Evolutionary conservation across 2,329 filamentous ascomycete species (phyloP).

Genomic region (Diaporthe sp.): DNA sequence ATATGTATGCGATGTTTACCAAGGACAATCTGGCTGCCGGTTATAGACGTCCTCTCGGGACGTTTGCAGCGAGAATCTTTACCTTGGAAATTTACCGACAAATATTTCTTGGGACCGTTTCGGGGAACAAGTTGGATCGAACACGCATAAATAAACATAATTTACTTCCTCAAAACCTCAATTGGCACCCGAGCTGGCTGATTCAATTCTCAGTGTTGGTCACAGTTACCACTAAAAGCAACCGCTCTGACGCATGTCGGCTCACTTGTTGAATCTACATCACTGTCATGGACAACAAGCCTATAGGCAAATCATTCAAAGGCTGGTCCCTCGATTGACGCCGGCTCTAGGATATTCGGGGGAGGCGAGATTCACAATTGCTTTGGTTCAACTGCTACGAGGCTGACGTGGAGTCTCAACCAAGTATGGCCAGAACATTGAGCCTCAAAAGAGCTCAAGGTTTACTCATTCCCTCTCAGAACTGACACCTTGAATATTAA

Average conservation of each 20-base stretch:
- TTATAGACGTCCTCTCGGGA: neutral
- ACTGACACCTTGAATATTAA: neutral
- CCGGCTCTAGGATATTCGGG: neutral
- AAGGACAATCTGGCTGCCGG: neutral
- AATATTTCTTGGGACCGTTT: neutral
- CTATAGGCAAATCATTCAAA: fast-evolving
- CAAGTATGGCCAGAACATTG: neutral
- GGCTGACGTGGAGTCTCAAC: neutral
- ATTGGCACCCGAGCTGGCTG: neutral
- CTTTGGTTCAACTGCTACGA: too few relatives aligned
- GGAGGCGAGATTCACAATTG: neutral
- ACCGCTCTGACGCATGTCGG: too few relatives aligned
- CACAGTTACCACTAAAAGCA: neutral
- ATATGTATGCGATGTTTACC: neutral
- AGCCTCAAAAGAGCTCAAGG: neutral
- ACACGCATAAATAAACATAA: neutral
- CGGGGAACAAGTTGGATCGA: neutral
- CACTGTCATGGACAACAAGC: neutral
- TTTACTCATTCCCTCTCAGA: neutral
- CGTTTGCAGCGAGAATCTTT: neutral
- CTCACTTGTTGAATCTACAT: fast-evolving
- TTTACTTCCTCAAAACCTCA: neutral
- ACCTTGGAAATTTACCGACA: neutral
- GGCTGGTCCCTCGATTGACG: neutral
- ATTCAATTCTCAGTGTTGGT: neutral